Evolutionary conservation across 441 rosid genomes (phyloP), one percentile per base, ranked within the genome.

Genomic region (Adansonia rubrostipa): DNA sequence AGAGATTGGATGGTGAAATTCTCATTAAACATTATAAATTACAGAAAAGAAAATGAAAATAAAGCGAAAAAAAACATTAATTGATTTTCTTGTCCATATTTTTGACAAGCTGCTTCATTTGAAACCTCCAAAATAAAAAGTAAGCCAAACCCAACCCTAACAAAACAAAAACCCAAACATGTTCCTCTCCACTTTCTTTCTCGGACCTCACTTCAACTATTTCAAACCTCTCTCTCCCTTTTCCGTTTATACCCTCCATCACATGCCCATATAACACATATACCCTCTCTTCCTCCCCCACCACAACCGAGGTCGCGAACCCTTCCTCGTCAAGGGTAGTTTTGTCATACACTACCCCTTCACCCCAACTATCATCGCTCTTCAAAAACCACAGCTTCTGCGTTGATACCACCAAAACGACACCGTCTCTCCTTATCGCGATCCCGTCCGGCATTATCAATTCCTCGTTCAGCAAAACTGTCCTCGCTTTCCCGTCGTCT

Each of bases 51-150:
- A 66, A 9, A 42, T 47, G 51, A 7, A 58, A 19, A 58, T 8
- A 8, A 9, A 4, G 17, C 17, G 3, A 42, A 2, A 1, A 3
- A 17, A 10, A 10, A 5, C 76, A 36, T 53, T 73, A 94, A 28
- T 81, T 79, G 68, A 19, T 83, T 86, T 93, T 93, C 19, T 87
- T 92, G 78, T 89, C 89, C 88, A 90, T 66, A 76, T 85, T 87
- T 5, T 79, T 78, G 10, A 89, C 90, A 15, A 95, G 96, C 51
- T 74, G 86, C 76, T 79, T 89, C 99, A 95, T 95, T 80, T 93
- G 98, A 79, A 95, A 93, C 88, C 97, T 92, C 97, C 97, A 95
- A 79, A 90, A 67, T 80, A 88, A 66, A 69, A 95, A 93, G 83
- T 91, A 91, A 77, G 92, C 94, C 76, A 95, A 80, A 60, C 94